Evolutionary conservation across 129 eudicot species (phyloP).

Genomic region (Flaveria brownii): DNA sequence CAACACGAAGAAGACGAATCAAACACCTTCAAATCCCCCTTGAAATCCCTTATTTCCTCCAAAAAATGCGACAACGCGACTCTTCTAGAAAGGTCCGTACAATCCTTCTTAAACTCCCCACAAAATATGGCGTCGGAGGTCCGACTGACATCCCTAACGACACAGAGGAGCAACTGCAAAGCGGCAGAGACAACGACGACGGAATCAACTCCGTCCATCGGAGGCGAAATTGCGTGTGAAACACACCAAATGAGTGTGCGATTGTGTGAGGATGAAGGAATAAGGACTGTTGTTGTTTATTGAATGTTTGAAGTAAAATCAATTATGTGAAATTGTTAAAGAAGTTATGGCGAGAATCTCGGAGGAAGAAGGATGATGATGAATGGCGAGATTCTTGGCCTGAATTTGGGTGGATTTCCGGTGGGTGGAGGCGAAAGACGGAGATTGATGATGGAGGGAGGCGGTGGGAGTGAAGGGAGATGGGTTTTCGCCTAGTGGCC

Average conservation of each 20-base stretch:
- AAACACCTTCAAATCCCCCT: slow-evolving; percentile 29
- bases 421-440: too few species aligned
- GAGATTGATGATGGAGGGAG: too few species aligned
- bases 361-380: slow-evolving; percentile 18
- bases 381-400: too few species aligned
- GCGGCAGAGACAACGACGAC: slow-evolving; percentile 28
- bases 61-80: slow-evolving; percentile 76
- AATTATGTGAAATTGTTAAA: background rate
- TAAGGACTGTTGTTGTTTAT: background rate
- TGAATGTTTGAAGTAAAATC: background rate
- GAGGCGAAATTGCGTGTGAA: slow-evolving; percentile 15
- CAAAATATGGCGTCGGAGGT: slow-evolving; percentile 49
- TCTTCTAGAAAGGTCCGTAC: slow-evolving; percentile 69
- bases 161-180: slow-evolving; percentile 48
- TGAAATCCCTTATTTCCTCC: slow-evolving; percentile 74
- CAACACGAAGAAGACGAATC: slow-evolving; percentile 43
- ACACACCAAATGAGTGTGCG: background rate
- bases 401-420: too few species aligned
- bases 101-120: slow-evolving; percentile 79
- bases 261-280: background rate
- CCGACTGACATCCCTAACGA: slow-evolving; percentile 55
- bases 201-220: slow-evolving; percentile 61
- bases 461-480: too few species aligned
- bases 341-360: slow-evolving; percentile 33
- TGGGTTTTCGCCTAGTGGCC: too few species aligned